Conservation (phyloP, 352 stramenopile species). For the Pythium inflatum region DNA sequence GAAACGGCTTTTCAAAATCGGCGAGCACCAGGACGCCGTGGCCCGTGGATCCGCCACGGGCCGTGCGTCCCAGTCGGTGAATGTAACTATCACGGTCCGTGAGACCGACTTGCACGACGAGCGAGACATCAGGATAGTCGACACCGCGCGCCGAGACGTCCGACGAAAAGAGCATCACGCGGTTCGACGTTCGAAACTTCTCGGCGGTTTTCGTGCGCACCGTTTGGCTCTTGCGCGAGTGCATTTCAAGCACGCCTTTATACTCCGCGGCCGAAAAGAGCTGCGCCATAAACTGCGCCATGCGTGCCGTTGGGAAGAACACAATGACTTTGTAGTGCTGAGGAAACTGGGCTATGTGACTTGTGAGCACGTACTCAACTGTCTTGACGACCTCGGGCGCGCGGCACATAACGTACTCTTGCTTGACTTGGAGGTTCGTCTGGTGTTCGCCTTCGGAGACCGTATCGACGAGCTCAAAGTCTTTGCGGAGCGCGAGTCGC, state of each 20-base stretch:
- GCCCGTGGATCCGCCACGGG: slow-evolving; percentile 84
- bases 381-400: slow-evolving; percentile 72
- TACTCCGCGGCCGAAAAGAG: slow-evolving; percentile 84
- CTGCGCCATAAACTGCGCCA: slow-evolving; percentile 89
- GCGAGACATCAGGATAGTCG: slow-evolving; percentile 95
- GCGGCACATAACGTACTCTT: slow-evolving; percentile 80
- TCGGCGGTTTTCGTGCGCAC: slow-evolving; percentile 86
- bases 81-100: slow-evolving; percentile 94
- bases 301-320: slow-evolving; percentile 92
- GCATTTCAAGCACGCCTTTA: slow-evolving; percentile 92
- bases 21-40: slow-evolving; percentile 81
- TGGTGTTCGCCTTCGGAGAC: slow-evolving; percentile 90
- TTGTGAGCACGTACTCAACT: slow-evolving; percentile 67
- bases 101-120: slow-evolving; percentile 83
- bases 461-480: slow-evolving; percentile 93
- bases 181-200: slow-evolving; percentile 84
- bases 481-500: slow-evolving; percentile 74
- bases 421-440: slow-evolving; percentile 87
- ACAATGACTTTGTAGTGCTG: slow-evolving; percentile 95
- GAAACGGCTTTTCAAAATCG: slow-evolving; percentile 82
- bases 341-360: slow-evolving; percentile 58
- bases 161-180: slow-evolving; percentile 93
- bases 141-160: slow-evolving; percentile 95
- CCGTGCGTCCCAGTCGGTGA: slow-evolving; percentile 95
- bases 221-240: slow-evolving; percentile 94